Conservation (phyloP, 495 filamentous ascomycete genomes). For the Penicillium tannophilum region DNA sequence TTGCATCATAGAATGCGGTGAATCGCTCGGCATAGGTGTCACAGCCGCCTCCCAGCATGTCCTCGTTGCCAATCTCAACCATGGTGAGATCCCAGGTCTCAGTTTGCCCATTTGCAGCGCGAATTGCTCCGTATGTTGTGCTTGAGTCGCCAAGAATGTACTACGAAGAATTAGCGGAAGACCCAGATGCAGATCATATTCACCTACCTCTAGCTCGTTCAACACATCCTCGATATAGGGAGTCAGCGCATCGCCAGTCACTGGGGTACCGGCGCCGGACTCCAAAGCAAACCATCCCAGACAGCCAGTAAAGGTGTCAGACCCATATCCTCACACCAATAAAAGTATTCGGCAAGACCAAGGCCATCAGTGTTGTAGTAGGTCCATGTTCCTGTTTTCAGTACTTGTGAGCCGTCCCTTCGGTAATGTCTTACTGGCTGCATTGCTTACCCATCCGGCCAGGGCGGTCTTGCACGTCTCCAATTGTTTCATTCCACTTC, state of each 20-base stretch:
- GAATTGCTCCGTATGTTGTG: slow-evolving; percentile 59
- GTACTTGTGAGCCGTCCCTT: no score
- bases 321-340: slow-evolving; percentile 61
- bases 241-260: slow-evolving; percentile 30
- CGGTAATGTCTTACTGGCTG: not conserved
- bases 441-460: slow-evolving; percentile 40
- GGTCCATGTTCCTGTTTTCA: slow-evolving; percentile 48
- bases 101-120: slow-evolving; percentile 57
- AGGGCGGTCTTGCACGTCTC: slow-evolving; percentile 59
- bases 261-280: slow-evolving; percentile 29
- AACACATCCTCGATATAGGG: slow-evolving; percentile 54
- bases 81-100: slow-evolving; percentile 60
- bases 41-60: slow-evolving; percentile 54
- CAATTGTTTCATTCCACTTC: slow-evolving; percentile 68
- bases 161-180: not conserved
- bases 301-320: slow-evolving; percentile 57
- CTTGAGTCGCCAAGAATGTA: slow-evolving; percentile 58
- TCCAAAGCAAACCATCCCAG: slow-evolving; percentile 60
- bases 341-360: slow-evolving; percentile 58
- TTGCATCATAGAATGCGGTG: slow-evolving; percentile 55
- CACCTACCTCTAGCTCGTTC: slow-evolving; percentile 56
- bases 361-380: slow-evolving; percentile 61
- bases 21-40: slow-evolving; percentile 61
- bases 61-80: slow-evolving; percentile 70
- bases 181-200: no score